phyloP scores from a whole-genome alignment of 805 yeast species.

The Tetrapisispora iriomotensis region DNA sequence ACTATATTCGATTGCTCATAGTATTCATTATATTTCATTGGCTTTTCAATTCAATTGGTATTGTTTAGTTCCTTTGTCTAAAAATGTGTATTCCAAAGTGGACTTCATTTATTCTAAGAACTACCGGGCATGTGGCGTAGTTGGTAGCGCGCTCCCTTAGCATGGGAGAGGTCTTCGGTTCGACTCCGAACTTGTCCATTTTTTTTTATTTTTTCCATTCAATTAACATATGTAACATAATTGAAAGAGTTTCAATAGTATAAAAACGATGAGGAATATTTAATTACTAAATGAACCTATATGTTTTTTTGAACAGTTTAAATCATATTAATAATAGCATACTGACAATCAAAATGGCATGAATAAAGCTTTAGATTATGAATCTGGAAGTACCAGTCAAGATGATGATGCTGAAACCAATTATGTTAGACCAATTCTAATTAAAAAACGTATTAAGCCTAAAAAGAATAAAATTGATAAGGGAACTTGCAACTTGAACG shows the following conservation, averaged over 20 bases:
- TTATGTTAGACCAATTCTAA: neutral
- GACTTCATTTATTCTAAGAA: neutral
- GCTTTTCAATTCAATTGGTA: no score
- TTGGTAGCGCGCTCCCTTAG: constrained; percentile 70
- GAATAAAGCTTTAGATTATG: neutral
- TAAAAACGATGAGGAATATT: no score
- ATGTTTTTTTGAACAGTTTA: neutral
- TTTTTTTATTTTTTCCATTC: no score
- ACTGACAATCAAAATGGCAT: neutral
- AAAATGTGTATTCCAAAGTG: neutral
- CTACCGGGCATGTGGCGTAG: constrained; percentile 62
- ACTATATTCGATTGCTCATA: no score
- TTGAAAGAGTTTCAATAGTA: no score
- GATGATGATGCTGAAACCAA: neutral
- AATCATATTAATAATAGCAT: no score
- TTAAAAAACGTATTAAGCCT: neutral
- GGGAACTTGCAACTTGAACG: no score
- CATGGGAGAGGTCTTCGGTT: constrained; percentile 69
- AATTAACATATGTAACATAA: no score
- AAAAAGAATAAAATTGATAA: no score
- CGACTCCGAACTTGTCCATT: constrained; percentile 64
- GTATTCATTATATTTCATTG: no score
- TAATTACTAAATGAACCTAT: neutral
- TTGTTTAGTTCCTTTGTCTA: no score
- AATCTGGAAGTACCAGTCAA: neutral